phyloP scores from a whole-genome alignment of 2,329 filamentous ascomycete species.

The Erysiphe pulchra region DNA sequence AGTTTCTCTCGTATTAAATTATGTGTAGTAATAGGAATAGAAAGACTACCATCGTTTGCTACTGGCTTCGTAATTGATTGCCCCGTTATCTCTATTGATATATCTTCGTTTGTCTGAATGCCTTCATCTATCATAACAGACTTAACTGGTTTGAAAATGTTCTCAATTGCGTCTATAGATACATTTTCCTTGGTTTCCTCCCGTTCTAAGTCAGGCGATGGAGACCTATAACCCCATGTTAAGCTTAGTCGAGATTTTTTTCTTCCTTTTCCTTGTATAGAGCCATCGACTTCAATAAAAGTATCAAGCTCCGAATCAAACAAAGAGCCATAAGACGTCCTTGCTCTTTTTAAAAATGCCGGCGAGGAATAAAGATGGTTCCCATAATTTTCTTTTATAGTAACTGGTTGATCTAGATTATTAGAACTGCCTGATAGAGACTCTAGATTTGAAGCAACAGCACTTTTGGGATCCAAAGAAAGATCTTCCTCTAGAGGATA shows the following conservation, averaged over 20 bases:
- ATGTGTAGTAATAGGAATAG: too few species aligned
- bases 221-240: constrained; percentile 49
- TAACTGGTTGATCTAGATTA: not conserved
- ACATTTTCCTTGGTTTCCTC: constrained; percentile 4
- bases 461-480: not conserved
- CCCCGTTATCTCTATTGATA: not conserved
- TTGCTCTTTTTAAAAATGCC: constrained; percentile 48
- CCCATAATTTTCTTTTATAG: constrained; percentile 3
- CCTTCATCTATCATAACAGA: constrained; percentile 16
- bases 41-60: too few species aligned
- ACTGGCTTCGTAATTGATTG: too few species aligned
- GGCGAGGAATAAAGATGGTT: constrained; percentile 43
- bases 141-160: not conserved
- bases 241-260: constrained; percentile 44
- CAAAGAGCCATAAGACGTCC: constrained; percentile 41
- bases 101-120: constrained; percentile 16
- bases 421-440: not conserved
- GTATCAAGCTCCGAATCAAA: constrained; percentile 39
- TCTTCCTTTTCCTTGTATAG: constrained; percentile 30
- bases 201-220: constrained; percentile 40
- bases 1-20: too few species aligned
- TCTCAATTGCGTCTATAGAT: not conserved
- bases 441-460: not conserved
- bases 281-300: constrained; percentile 40
- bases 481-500: constrained; percentile 12